These are phyloP conservation scores for Amphibolis antarctica DNA, from an alignment of 106 monocot species.

Conservation along the genomic window DNA sequence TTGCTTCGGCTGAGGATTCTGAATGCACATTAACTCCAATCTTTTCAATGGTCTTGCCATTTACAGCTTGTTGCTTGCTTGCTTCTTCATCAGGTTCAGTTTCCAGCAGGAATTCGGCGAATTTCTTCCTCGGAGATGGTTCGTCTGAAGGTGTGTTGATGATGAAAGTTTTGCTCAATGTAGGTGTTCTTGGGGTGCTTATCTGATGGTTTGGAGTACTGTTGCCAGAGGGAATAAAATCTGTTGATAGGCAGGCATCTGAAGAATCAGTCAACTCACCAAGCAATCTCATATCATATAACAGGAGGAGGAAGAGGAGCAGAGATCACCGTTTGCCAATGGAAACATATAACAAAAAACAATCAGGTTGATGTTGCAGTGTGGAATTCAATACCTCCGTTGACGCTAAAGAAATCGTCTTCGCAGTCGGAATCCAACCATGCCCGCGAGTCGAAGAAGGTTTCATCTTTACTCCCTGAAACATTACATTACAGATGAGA, in stretches of 20 bases:
- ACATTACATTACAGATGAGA: background rate
- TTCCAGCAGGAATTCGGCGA: slow-evolving; percentile 37
- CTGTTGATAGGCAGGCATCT: slow-evolving; percentile 16
- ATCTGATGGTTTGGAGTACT: slow-evolving; percentile 40
- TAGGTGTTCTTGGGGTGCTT: slow-evolving; percentile 6
- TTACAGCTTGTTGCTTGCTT: background rate
- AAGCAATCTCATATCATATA: too few relatives aligned
- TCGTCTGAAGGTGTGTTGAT: slow-evolving; percentile 19
- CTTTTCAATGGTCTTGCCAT: background rate
- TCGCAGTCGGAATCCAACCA: slow-evolving; percentile 83
- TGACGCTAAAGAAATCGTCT: slow-evolving; percentile 86
- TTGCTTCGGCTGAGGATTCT: slow-evolving; percentile 9
- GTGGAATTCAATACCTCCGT: slow-evolving; percentile 57
- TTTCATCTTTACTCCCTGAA: slow-evolving; percentile 70
- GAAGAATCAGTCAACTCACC: background rate
- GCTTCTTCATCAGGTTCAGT: slow-evolving; percentile 3
- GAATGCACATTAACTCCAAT: slow-evolving; percentile 5
- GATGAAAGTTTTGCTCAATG: slow-evolving; percentile 12
- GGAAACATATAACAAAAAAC: too few relatives aligned
- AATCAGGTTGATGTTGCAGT: too few relatives aligned
- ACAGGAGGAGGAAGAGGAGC: too few relatives aligned
- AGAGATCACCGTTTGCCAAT: too few relatives aligned
- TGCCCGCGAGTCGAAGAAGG: slow-evolving; percentile 60
- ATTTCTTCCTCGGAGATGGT: slow-evolving; percentile 48
- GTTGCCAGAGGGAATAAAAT: slow-evolving; percentile 63